Base-by-base conservation (phyloP, 192 early-diverging fungal species). In the Borealophlyctis nickersoniae region DNA sequence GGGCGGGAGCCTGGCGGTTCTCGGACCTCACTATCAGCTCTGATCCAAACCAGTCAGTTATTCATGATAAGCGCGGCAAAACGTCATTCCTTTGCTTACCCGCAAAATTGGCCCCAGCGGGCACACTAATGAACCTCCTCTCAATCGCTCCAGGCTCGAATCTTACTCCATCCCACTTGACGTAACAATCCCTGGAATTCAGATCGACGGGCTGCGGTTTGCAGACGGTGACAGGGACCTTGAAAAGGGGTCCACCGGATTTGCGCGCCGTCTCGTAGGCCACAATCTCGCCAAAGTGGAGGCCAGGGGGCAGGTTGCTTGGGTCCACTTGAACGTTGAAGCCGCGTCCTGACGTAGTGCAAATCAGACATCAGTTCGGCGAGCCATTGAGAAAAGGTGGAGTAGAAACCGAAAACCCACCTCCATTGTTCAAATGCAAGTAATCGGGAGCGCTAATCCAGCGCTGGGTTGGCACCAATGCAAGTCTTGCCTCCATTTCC, bases 181-280 rank as follows among this genome's bases (percentile, higher is more conserved):
- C 59, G 36, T 68, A 13, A 80, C 77, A 0, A 79, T 78, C 13
- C 66, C 67, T 30, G 70, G 73, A 29, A 84, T 19, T 22, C 52
- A 53, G 23, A 23, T 53, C 26, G 11, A 51, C 59, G 7, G 72
- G 48, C 24, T 77, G 67, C 23, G 93, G 92, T 75, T 95, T 96
- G 62, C 87, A 86, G 22, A 98, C 88, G 7, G 91, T 93, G 19
- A 99, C 78, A 14, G 95, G 95, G 39, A 99, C 73, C 52, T 76
- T 76, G 78, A 96, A 96, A 2, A 97, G 72, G 5, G 89, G 88
- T 4, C 92, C 93, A 35, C 83, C 88, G 27, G 81, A 86, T 29
- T 79, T 76, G 59, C 80, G 76, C 27, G 73, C 65, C 14, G 91
- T 85, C 70, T 98, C 94, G 75, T 87, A 92, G 3, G 83, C 95